Conservation (phyloP, 768 basidiomycete genomes). For the Gloeopeniophorella convolvens region DNA sequence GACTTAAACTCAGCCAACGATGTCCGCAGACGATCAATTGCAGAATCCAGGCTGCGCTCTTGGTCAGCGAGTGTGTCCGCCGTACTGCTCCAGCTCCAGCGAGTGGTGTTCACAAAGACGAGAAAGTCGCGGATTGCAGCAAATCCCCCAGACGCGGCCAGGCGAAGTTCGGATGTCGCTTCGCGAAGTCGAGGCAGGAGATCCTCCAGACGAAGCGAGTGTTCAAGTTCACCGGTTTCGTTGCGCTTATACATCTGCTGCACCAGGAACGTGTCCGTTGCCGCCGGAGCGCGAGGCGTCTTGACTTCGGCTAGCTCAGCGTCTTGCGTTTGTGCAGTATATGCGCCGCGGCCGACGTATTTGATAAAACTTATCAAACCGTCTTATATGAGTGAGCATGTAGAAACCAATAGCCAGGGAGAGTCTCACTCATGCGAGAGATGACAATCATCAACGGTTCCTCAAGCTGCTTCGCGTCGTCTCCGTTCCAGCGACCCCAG, state of each 20-base stretch:
- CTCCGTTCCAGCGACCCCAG: slow-evolving; percentile 40
- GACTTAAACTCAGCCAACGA: slow-evolving; percentile 30
- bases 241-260: slow-evolving; percentile 28
- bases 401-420: background rate
- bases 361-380: slow-evolving; percentile 31
- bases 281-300: slow-evolving; percentile 9
- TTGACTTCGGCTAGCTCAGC: slow-evolving; percentile 3
- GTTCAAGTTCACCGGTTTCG: slow-evolving; percentile 24
- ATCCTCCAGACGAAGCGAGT: slow-evolving; percentile 30
- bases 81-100: slow-evolving; percentile 25
- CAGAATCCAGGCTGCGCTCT: slow-evolving; percentile 23
- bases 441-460: slow-evolving; percentile 32
- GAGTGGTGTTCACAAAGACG: slow-evolving; percentile 30
- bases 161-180: slow-evolving; percentile 31
- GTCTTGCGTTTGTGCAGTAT: slow-evolving; percentile 3
- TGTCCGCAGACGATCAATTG: slow-evolving; percentile 23
- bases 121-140: slow-evolving; percentile 24
- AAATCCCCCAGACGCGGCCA: slow-evolving; percentile 27
- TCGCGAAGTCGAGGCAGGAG: slow-evolving; percentile 32
- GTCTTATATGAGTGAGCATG: slow-evolving; percentile 22
- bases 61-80: slow-evolving; percentile 20
- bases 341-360: slow-evolving; percentile 22
- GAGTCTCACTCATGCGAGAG: slow-evolving; percentile 31
- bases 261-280: slow-evolving; percentile 33
- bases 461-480: slow-evolving; percentile 34